Evolutionary conservation across 768 basidiomycete species (phyloP), one percentile per base, ranked within the genome.

Genomic region (Lactifluus piperatus): DNA sequence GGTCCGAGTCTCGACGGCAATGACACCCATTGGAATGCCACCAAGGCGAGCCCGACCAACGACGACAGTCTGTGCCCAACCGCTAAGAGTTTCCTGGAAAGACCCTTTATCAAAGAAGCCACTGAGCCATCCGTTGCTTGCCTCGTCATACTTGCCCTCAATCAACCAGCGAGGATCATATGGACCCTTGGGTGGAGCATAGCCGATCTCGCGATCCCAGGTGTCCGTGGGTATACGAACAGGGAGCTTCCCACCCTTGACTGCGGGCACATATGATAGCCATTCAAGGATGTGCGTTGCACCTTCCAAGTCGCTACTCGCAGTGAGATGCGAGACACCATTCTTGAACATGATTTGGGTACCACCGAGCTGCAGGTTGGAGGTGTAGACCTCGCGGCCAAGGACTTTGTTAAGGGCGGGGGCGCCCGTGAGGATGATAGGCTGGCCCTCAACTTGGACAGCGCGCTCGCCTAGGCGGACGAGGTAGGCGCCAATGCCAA

Each of bases 281-380:
- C 97, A 99, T 65, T 93, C 83, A 46, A 97, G 76, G 65, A 98
- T 97, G 59, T 94, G 88, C 26, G 86, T 85, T 16, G 94, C 93
- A 58, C 97, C 97, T 72, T 98, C 91, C 34, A 99, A 76, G 70
- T 99, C 97, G 70, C 93, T 97, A 67, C 83, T 83, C 34, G 97
- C 94, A 4, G 92, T 94, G 58, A 98, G 76, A 71, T 99, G 97
- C 5, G 95, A 97, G 56, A 98, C 91, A 74, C 97, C 97, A 69
- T 99, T 99, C 83, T 97, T 97, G 83, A 93, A 90, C 97, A 99
- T 98, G 78, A 99, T 98, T 69, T 99, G 97, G n/a, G 97, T 98
- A 55, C 97, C 97, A 63, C 97, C 97, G 60, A 99, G 89, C 72
- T 98, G 97, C 66, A 99, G 73, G 72, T 98, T 98, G 55, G 94